Percentiles rank a stretch among this genome's conserved stretches.
Evolutionary conservation across 495 filamentous ascomycete genomes (phyloP).

Genomic region (Diplogelasinospora grovesii): DNA sequence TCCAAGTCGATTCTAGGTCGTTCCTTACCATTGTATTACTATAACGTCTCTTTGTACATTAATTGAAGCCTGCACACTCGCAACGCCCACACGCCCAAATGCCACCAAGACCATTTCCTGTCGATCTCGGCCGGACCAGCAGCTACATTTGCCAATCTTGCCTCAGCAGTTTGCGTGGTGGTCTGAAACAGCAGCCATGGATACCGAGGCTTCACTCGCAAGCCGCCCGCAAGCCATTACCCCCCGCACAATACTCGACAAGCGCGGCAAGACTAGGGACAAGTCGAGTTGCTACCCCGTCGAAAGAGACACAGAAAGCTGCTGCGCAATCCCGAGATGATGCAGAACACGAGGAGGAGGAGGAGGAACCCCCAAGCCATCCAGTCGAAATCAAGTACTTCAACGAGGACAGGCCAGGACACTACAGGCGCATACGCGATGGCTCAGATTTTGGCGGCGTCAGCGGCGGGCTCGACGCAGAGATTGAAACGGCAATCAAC

Average conservation of each 20-base stretch:
- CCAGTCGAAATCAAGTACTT: constrained; percentile 33
- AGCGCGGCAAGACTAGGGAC: not conserved
- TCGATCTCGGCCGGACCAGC: constrained; percentile 21
- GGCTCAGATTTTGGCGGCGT: constrained; percentile 34
- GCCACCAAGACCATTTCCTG: constrained; percentile 23
- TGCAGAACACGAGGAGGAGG: constrained; percentile 2
- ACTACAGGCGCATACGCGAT: constrained; percentile 23
- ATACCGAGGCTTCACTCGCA: constrained; percentile 15
- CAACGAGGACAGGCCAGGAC: constrained; percentile 38
- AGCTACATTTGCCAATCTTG: constrained; percentile 32
- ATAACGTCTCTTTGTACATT: too few species aligned
- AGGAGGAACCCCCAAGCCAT: constrained; percentile 1
- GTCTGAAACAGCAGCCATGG: constrained; percentile 14
- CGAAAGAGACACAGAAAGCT: not conserved
- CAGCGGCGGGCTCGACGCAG: constrained; percentile 37
- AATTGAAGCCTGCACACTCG: too few species aligned
- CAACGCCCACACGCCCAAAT: too few species aligned
- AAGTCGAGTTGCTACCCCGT: not conserved
- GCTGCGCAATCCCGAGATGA: constrained; percentile 5
- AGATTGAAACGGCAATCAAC: constrained; percentile 33
- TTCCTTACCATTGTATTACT: too few species aligned
- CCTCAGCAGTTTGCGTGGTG: constrained; percentile 16
- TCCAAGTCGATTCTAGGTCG: too few species aligned
- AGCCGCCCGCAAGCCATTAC: constrained; percentile 5
- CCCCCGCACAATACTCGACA: not conserved